Evolutionary conservation across 2,329 filamentous ascomycete species (phyloP).

Genomic region (Verticillium longisporum): DNA sequence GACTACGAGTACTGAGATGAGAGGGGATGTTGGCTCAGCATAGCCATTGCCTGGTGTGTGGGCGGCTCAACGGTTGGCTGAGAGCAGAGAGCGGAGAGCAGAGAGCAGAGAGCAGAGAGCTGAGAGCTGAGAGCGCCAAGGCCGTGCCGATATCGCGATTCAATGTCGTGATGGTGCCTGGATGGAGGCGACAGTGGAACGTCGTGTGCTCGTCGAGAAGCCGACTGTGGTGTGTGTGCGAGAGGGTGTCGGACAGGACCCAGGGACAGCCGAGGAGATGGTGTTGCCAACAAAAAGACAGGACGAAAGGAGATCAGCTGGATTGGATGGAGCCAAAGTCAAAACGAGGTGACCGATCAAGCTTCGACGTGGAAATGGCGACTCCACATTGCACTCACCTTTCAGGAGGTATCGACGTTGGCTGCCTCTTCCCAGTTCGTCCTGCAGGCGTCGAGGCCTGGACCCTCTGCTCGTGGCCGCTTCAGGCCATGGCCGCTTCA

Average conservation of each 20-base stretch:
- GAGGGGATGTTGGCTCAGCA: neutral
- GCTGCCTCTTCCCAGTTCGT: neutral
- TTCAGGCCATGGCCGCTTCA: neutral
- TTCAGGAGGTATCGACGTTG: neutral
- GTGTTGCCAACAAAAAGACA: neutral
- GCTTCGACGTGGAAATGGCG: neutral
- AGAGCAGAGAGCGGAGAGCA: no score
- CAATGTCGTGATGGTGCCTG: no score
- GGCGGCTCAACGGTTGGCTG: neutral
- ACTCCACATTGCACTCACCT: neutral
- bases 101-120: neutral
- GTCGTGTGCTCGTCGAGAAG: no score
- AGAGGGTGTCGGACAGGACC: no score
- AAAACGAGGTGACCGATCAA: neutral
- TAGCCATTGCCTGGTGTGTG: neutral
- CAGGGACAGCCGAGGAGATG: neutral
- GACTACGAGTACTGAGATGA: neutral
- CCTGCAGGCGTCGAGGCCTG: neutral
- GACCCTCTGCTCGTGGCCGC: neutral
- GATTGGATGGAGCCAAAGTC: neutral
- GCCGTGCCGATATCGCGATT: neutral
- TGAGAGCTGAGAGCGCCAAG: neutral
- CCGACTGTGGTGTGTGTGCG: no score
- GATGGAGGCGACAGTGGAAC: no score
- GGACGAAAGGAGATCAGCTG: neutral